Conservation (phyloP, 2,329 filamentous ascomycete species). For the Hypomyces rosellus region DNA sequence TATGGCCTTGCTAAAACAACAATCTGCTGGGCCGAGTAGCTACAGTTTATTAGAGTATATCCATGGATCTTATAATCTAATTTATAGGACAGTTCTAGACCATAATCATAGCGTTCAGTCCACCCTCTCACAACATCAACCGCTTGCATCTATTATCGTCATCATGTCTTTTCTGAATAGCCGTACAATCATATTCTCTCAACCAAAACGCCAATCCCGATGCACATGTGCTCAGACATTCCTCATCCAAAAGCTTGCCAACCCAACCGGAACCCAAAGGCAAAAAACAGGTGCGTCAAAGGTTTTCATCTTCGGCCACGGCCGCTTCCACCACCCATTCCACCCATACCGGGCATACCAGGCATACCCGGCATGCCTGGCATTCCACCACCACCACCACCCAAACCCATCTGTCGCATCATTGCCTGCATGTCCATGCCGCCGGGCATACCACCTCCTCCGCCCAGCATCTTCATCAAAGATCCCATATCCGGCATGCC, state of each 20-base stretch:
- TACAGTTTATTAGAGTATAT: too few species aligned
- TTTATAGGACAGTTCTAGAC: too few species aligned
- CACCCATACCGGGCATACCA: constrained; percentile 26
- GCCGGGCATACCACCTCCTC: constrained; percentile 61
- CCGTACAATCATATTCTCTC: constrained; percentile 9
- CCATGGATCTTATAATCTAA: too few species aligned
- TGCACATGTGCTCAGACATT: constrained; percentile 11
- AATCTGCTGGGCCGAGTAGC: too few species aligned
- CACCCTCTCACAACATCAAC: too few species aligned
- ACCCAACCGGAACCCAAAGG: constrained; percentile 5
- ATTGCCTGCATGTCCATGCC: constrained; percentile 74
- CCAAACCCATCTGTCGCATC: constrained; percentile 67
- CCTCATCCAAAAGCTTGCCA: constrained; percentile 6
- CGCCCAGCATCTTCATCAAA: constrained; percentile 81
- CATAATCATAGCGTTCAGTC: too few species aligned
- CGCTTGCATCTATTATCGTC: too few species aligned
- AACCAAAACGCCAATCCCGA: constrained; percentile 11
- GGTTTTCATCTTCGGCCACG: constrained; percentile 24
- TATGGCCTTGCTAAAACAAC: too few species aligned
- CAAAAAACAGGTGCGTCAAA: neutral
- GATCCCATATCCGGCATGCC: constrained; percentile 77
- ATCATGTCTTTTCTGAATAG: neutral
- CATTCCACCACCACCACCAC: constrained; percentile 35
- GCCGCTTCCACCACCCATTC: constrained; percentile 21
- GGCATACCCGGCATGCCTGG: constrained; percentile 23